phyloP scores from a whole-genome alignment of 2,329 filamentous ascomycete genomes.

The Aspergillus piperis region DNA sequence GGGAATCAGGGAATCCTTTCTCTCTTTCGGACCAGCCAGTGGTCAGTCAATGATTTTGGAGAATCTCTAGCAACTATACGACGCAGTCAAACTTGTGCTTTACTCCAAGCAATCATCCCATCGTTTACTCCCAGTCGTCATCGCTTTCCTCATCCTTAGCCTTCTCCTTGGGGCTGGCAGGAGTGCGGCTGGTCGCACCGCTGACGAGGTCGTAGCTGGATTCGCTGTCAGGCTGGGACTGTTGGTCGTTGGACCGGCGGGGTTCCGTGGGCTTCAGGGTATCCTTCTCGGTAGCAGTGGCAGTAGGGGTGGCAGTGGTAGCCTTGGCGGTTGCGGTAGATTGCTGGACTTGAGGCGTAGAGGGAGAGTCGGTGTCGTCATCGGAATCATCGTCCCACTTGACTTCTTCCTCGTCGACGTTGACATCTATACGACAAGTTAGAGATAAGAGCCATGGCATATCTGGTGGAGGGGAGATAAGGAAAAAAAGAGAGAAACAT shows the following conservation, averaged over 20 bases:
- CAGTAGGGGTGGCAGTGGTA: constrained; percentile 29
- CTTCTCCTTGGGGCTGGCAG: constrained; percentile 62
- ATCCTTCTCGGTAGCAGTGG: constrained; percentile 40
- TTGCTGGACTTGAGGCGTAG: constrained; percentile 44
- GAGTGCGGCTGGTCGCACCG: constrained; percentile 74
- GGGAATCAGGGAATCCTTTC: background rate
- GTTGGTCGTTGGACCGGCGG: constrained; percentile 78
- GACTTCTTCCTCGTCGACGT: constrained; percentile 67
- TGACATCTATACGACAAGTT: constrained; percentile 35
- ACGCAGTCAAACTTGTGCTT: background rate
- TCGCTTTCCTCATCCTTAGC: constrained; percentile 61
- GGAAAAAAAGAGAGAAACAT: constrained; percentile 32
- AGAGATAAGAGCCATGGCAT: constrained; percentile 6
- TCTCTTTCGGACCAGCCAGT: constrained; percentile 19
- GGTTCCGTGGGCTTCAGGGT: constrained; percentile 64
- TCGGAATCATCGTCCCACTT: constrained; percentile 73
- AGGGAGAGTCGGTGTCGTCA: constrained; percentile 47
- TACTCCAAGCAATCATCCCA: background rate
- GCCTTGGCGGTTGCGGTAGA: constrained; percentile 15
- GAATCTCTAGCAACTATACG: background rate
- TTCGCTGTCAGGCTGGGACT: constrained; percentile 89
- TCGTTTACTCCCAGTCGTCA: constrained; percentile 72
- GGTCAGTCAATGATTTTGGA: constrained; percentile 6
- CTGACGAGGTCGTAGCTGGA: constrained; percentile 95
- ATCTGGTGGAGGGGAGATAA: constrained; percentile 12